Evolutionary conservation across 805 yeast species (phyloP), one percentile per base, ranked within the genome.

Genomic region (Lipomyces japonicus): DNA sequence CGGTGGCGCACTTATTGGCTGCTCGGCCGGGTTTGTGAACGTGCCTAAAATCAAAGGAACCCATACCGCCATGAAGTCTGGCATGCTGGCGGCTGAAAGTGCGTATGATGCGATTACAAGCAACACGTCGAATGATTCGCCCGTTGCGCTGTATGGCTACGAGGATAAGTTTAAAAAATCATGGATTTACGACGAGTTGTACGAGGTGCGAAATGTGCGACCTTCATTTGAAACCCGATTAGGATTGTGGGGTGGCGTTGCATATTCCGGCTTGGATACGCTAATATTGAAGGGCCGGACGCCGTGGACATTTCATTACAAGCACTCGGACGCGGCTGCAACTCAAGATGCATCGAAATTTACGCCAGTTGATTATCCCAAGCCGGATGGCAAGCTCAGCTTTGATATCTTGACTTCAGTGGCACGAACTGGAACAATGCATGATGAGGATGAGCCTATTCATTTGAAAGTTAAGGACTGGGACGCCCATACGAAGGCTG

Each of bases 31-130:
- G 1, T 91, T 93, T 68, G 78, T 93, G 80, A 93, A 93, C 65
- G 97, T 93, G 39, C 97, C 98, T 46, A 93, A 91, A 68, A 86
- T 93, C 63, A 93, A 93, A 71, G 99, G 99, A 14, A 83, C 97
- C 0, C 99, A 93, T 67, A 91, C 96, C 1, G 97, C 99, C 1
- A 87, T 93, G 81, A 93, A 93, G 68, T 77, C 93, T 7, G 98
- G 97, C 28, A 82, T 93, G 77, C 68, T 93, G 25, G 98, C 98
- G 2, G 98, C 97, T 1, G 97, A 93, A 63, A 66, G 77, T 21
- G 84, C 89, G 37, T 88, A 74, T 62, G 72, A 74, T 42, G 75
- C 71, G 6, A 69, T 84, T 44, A 73, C 78, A 1, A 62, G 57
- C 9, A 56, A 53, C 12, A 47, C 60, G 16, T 60, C 67, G 5